Evolutionary conservation across 768 basidiomycete species (phyloP).

Genomic region (Phaffia australis): DNA sequence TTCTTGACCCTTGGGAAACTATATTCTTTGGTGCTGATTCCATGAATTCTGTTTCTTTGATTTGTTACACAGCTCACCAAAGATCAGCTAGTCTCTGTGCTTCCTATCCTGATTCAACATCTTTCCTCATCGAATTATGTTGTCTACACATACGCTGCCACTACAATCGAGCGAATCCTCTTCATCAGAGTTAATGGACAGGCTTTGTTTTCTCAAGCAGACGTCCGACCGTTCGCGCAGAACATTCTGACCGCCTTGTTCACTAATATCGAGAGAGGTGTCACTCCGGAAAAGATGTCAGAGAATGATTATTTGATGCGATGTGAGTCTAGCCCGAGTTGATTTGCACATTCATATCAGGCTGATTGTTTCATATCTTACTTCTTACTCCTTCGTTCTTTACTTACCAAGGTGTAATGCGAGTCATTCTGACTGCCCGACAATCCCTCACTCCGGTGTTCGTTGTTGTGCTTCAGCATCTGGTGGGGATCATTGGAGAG

Average conservation of each 20-base stretch:
- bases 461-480: constrained; percentile 54
- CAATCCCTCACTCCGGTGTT: constrained; percentile 61
- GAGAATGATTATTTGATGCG: constrained; percentile 98
- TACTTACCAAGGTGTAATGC: constrained; percentile 66
- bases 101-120: constrained; percentile 74
- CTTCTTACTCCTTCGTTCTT: no score
- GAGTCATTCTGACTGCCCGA: constrained; percentile 79
- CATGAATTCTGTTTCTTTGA: neutral
- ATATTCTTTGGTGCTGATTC: neutral
- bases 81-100: constrained; percentile 77
- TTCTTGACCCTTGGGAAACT: neutral
- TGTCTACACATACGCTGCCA: constrained; percentile 89
- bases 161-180: constrained; percentile 90
- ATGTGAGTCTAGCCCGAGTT: constrained; percentile 47
- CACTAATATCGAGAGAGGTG: constrained; percentile 62
- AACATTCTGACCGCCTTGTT: constrained; percentile 57
- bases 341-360: neutral
- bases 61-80: constrained; percentile 60
- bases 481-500: constrained; percentile 71
- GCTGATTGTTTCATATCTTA: neutral
- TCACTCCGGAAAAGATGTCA: constrained; percentile 79
- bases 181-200: constrained; percentile 72
- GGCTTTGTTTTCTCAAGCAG: constrained; percentile 75
- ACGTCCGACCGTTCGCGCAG: constrained; percentile 72
- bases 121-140: constrained; percentile 78